Conservation (phyloP, 306 rosid genomes). For the Crotalaria pallida region DNA sequence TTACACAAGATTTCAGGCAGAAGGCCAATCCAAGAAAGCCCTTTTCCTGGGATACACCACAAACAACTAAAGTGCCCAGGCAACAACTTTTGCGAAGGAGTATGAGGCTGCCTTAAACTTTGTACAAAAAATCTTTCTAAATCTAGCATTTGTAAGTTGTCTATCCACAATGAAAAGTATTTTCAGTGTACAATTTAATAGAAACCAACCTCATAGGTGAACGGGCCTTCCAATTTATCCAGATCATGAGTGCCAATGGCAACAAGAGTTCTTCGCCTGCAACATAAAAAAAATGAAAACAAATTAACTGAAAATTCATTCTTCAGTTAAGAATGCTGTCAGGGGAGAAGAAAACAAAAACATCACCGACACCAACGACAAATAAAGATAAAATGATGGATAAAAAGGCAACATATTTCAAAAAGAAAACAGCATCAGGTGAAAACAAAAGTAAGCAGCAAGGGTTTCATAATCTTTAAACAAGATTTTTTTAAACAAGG, state of each 20-base stretch:
- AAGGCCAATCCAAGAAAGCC: not conserved
- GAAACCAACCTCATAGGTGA: conserved; percentile 82
- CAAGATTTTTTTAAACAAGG: no score
- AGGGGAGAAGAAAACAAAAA: not conserved
- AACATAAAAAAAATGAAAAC: not conserved
- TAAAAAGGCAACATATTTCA: not conserved
- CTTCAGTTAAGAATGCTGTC: not conserved
- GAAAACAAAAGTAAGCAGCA: not conserved
- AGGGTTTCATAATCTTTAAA: not conserved
- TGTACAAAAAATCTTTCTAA: not conserved
- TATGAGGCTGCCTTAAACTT: not conserved
- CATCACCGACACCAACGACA: not conserved
- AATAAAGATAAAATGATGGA: not conserved
- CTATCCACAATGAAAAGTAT: not conserved
- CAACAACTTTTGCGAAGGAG: not conserved
- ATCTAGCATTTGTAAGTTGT: not conserved
- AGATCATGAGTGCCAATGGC: conserved; percentile 98
- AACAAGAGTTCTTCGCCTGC: conserved; percentile 87
- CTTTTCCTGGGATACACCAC: not conserved
- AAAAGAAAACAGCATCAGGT: not conserved
- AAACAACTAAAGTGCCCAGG: not conserved
- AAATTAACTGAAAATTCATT: conserved; percentile 2
- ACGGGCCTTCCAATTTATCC: conserved; percentile 76
- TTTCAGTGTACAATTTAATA: conserved; percentile 1
- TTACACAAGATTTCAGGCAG: not conserved